Base-by-base conservation (phyloP, 768 basidiomycete genomes). In the Hydnum rufescens region DNA sequence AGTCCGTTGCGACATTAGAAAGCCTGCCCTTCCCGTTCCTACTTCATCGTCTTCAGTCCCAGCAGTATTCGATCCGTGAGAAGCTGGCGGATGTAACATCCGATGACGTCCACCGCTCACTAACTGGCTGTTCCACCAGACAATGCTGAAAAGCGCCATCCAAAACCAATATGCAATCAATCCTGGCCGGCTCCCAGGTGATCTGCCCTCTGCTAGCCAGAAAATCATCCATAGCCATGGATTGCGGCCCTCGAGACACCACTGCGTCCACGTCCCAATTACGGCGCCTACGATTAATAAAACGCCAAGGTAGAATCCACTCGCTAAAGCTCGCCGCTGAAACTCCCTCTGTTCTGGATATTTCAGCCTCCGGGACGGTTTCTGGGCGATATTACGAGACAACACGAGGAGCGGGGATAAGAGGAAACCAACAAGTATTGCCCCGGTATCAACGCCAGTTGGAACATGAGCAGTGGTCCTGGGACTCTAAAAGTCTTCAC, bases 401-500 rank as follows among this genome's bases (percentile, higher is more conserved):
- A 97, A 72, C 43, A 87, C 80, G 18, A 99, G 80, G 39, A 97
- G 70, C 0, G 95, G 95, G 0, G 88, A 88, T n/a, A 99, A 74
- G 4, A 96, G 68, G 65, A 96, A 88, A 13, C 95, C 95, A n/a
- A 80, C 80, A 30, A 97, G 68, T 53, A 97, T 75, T 0, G 89
- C 82, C 23, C 95, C 3, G 83, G 85, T 46, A 99, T 82, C 44
- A 97, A 73, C 1, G 95, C 87, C 39, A 92, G 71, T 61, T 97
- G 95, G 65, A 88, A 92, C 36, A 82, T 75, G 49, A 97, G 73
- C 18, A 97, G 71, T 6, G 95, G 93, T 2, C 86, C 93, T 5
- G 95, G 90, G 3, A 90, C 70, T 36, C 93, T 82, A 61, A 84
- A 95, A 0, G 93, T 93, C 63, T 84, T 82, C 67, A 93, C 82